These are phyloP conservation scores for Jaltomata sinuosa DNA, from an alignment of 257 asterid genomes.

Conservation along the genomic window DNA sequence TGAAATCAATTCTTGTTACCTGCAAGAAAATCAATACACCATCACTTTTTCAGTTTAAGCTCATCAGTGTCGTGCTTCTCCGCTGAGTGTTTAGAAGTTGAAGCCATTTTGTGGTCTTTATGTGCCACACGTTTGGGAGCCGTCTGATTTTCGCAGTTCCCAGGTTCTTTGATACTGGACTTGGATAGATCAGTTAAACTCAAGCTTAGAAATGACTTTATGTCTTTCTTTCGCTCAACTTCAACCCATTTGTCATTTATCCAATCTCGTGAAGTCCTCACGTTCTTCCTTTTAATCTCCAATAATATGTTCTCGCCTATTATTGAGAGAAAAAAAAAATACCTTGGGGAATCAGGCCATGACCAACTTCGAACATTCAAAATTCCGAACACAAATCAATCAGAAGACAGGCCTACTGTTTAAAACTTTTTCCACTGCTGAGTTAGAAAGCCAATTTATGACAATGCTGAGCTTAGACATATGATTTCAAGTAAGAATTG, in stretches of 20 bases:
- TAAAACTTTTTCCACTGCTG: not conserved
- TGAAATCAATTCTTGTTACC: not conserved
- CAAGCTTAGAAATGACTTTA: slow-evolving; percentile 16
- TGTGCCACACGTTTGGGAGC: not conserved
- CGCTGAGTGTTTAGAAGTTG: not conserved
- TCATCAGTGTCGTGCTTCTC: not conserved
- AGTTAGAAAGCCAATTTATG: not conserved
- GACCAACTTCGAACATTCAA: not conserved
- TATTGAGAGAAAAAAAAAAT: not conserved
- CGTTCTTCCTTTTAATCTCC: slow-evolving; percentile 23
- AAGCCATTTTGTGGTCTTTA: not conserved
- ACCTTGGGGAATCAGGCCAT: not conserved
- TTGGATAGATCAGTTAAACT: no score
- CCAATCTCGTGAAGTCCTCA: slow-evolving; percentile 53
- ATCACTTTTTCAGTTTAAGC: no score
- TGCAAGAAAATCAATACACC: not conserved
- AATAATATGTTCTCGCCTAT: slow-evolving; percentile 32
- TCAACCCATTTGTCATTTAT: slow-evolving; percentile 34
- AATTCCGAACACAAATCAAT: not conserved
- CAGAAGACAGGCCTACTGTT: not conserved
- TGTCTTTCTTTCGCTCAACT: slow-evolving; percentile 22
- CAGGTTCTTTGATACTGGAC: no score
- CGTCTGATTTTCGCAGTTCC: not conserved
- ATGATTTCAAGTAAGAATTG: not conserved
- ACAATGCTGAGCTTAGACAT: not conserved